Evolutionary conservation across 23 red algal species (phyloP).

Genomic region (Gracilaria gracilis): DNA sequence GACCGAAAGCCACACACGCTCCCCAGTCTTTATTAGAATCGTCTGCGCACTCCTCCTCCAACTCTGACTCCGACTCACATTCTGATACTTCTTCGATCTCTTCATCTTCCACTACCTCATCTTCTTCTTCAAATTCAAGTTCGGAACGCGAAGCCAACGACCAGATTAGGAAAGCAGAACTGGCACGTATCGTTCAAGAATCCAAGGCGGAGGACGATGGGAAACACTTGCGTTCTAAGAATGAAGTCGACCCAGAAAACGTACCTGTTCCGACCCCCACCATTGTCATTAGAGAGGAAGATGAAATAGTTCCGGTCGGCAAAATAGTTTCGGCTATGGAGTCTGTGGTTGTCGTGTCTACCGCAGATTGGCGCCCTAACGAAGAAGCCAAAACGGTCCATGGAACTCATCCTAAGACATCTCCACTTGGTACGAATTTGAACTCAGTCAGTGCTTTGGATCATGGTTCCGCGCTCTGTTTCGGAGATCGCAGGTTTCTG

Average conservation of each 20-base stretch:
- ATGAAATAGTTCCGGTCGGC: constrained; percentile 19
- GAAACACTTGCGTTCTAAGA: constrained; percentile 11
- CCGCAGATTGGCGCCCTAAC: neutral
- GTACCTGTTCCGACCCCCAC: neutral
- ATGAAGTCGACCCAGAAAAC: constrained; percentile 19
- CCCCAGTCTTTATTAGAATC: neutral
- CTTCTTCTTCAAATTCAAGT: neutral
- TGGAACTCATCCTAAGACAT: neutral
- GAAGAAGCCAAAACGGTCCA: neutral
- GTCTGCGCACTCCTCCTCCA: neutral
- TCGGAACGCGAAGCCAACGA: too few species aligned
- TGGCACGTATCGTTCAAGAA: constrained; percentile 7
- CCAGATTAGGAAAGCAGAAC: neutral
- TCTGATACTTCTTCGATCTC: neutral
- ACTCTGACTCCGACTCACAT: neutral
- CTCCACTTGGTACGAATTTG: neutral
- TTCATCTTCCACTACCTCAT: too few species aligned
- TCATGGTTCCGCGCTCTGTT: constrained; percentile 38
- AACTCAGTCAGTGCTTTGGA: constrained; percentile 11
- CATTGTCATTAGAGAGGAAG: neutral
- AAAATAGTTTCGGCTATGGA: constrained; percentile 22
- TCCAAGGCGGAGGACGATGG: neutral
- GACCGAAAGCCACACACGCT: neutral
- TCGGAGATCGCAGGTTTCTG: constrained; percentile 22
- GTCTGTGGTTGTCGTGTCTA: constrained; percentile 5